These are phyloP conservation scores for Lasiodiplodia gonubiensis DNA, from an alignment of 2,329 filamentous ascomycete genomes.

Conservation along the genomic window DNA sequence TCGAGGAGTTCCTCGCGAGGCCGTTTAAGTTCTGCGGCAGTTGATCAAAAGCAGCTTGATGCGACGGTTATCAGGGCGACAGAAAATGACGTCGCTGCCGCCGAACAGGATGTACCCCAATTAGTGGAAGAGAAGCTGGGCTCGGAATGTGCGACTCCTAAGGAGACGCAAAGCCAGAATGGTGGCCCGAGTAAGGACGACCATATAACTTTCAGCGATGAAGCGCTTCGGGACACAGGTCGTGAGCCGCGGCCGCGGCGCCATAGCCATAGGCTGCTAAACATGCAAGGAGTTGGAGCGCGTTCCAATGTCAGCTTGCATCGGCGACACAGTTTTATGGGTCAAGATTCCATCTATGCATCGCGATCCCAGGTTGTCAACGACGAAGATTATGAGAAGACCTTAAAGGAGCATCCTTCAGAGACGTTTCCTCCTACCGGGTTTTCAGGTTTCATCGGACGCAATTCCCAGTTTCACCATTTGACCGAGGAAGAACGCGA, in stretches of 20 bases:
- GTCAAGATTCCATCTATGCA: constrained; percentile 1
- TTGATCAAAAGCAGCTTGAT: not conserved
- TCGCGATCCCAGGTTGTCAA: constrained; percentile 6
- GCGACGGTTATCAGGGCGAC: not conserved
- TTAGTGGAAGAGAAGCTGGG: not conserved
- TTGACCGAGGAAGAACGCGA: constrained; percentile 61
- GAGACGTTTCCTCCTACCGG: constrained; percentile 32
- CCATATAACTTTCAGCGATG: constrained; percentile 41
- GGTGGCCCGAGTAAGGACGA: constrained; percentile 24
- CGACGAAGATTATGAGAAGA: not conserved
- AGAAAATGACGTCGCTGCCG: not conserved
- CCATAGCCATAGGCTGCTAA: constrained; percentile 36
- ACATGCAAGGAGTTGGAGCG: constrained; percentile 45
- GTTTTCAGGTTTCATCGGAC: constrained; percentile 43
- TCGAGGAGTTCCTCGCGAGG: constrained; percentile 32
- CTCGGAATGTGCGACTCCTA: not conserved
- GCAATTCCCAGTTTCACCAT: constrained; percentile 62
- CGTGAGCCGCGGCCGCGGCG: constrained; percentile 24
- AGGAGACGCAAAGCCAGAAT: not conserved
- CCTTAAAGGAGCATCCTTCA: constrained; percentile 11
- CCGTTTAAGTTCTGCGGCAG: not conserved
- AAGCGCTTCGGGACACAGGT: constrained; percentile 33
- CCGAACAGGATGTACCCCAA: not conserved
- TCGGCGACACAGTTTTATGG: constrained; percentile 24
- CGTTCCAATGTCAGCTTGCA: constrained; percentile 38